Base-by-base conservation (phyloP, 352 stramenopile species). In the Globisporangium iwayamae region DNA sequence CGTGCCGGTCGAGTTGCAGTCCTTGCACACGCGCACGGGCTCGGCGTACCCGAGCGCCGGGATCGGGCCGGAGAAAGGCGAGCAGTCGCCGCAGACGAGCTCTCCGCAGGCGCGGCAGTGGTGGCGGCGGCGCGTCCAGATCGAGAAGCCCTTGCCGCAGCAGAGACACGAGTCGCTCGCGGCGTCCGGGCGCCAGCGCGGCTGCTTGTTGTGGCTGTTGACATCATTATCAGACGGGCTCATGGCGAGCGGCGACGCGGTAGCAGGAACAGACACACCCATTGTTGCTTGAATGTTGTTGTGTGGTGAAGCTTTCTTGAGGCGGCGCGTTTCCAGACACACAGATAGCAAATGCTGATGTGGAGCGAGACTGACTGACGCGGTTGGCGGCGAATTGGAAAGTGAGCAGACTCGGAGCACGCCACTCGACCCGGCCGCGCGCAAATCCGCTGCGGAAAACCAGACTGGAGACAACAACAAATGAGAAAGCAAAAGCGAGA, bases 71-170 rank as follows among this genome's bases (percentile, higher is more conserved):
- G 63, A 81, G 68, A 79, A 88, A 13, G 83, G 85, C 28, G 74
- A 88, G 74, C 85, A 94, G 22, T 86, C 76, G 39, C 63, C 78
- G 62, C 85, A 94, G 13, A 94, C 85, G 14, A 94, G 78, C 62
- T 91, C 79, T 6, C 83, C 83, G 56, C 85, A 94, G 0, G 83
- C 83, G 56, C 83, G 80, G 73, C 85, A 94, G 72, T 91, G 84
- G 73, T 94, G 85, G 61, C 83, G 85, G 43, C 83, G 83, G 10
- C 79, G 77, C 41, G 67, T 77, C 75, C 81, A 91, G 56, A 90
- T 79, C 58, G 82, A 89, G 75, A 93, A 93, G 55, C 77, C 62
- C 56, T 79, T 70, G 48, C 78, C 70, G 67, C 85, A 93, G 71
- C 79, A 85, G 22, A 87, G 69, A 54, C 85, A 93, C 61, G 81